Evolutionary conservation across 257 asterid genomes (phyloP), one percentile per base, ranked within the genome.

Genomic region (Plectranthus barbatus): DNA sequence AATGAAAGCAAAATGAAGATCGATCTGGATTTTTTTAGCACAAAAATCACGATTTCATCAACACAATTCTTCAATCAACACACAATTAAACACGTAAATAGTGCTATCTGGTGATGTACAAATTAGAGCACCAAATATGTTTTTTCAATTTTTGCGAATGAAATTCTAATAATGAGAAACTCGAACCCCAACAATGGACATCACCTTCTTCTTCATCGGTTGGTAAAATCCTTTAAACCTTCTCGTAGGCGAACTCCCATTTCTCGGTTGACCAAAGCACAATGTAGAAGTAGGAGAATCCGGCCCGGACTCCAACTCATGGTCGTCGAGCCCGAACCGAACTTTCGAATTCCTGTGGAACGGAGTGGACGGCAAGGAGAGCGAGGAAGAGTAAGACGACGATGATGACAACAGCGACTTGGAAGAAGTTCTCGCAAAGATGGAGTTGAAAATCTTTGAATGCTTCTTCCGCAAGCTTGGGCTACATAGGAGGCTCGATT

Each of bases 331-430:
- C 64, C 24, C 9, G 80, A 79, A 21, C 81, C 61, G n/a, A 2
- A 33, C 52, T 44, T 52, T 56, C 1, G 36, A 17, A 1, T 51
- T 31, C 7, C 55, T 40, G 10, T 54, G 68, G 6, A 61, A 9
- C 14, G 90, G 80, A 4, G 80, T 67, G 1, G 87, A 76, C 4
- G 87, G 74, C 62, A 68, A 4, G 0, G 92, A 75, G 9, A 40
- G 72, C 0, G 87, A 77, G 0, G 82, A 76, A 0, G 81, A 74
- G 53, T 19, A 62, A 3, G 55, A 60, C 3, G 76, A 71, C 8
- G 68, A 53, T 3, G 76, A 49, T 1, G 64, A 37, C 0, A 73
- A 63, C 1, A 4, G 36, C 40, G 15, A 48, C 64, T 58, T 76
- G 54, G 70, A 59, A 41, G 74, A 34, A 11, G 39, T 15, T n/a